Conservation (phyloP, 2,329 filamentous ascomycete genomes). For the Penicillium sp. region DNA sequence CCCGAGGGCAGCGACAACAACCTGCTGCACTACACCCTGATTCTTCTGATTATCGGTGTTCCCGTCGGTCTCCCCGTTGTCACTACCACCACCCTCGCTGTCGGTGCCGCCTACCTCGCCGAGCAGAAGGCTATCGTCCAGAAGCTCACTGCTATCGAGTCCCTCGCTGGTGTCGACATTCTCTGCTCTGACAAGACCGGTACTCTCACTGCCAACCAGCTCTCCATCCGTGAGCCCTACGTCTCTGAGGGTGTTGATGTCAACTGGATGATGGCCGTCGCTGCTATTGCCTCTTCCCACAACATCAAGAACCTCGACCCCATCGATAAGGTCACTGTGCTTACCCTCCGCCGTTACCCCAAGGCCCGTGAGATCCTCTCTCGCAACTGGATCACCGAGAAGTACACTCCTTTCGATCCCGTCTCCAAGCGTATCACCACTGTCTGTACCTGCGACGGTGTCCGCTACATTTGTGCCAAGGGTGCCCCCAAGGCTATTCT, state of each 20-base stretch:
- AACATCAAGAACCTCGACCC: conserved; percentile 77
- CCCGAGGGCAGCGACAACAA: conserved; percentile 58
- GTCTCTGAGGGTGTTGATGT: conserved; percentile 74
- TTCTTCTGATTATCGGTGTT: conserved; percentile 74
- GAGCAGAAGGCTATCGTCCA: conserved; percentile 78
- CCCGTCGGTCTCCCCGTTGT: conserved; percentile 78
- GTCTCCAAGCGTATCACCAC: conserved; percentile 78
- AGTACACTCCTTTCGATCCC: conserved; percentile 70
- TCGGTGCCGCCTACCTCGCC: conserved; percentile 74
- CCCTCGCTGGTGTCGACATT: conserved; percentile 71
- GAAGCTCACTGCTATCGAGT: conserved; percentile 77
- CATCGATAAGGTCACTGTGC: conserved; percentile 76
- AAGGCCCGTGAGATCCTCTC: conserved; percentile 74
- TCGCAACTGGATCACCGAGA: conserved; percentile 73
- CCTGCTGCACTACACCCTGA: conserved; percentile 67
- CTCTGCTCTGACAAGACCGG: conserved; percentile 82
- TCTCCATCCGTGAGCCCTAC: conserved; percentile 74
- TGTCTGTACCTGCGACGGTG: conserved; percentile 66
- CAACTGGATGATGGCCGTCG: conserved; percentile 83
- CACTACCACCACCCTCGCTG: conserved; percentile 73
- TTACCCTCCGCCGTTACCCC: conserved; percentile 73
- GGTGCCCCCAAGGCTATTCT: conserved; percentile 75
- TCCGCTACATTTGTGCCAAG: conserved; percentile 72
- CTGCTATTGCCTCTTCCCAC: conserved; percentile 73
- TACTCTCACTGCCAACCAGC: conserved; percentile 62